phyloP scores from a whole-genome alignment of 129 eudicot species.

The Pittosporum tobira region DNA sequence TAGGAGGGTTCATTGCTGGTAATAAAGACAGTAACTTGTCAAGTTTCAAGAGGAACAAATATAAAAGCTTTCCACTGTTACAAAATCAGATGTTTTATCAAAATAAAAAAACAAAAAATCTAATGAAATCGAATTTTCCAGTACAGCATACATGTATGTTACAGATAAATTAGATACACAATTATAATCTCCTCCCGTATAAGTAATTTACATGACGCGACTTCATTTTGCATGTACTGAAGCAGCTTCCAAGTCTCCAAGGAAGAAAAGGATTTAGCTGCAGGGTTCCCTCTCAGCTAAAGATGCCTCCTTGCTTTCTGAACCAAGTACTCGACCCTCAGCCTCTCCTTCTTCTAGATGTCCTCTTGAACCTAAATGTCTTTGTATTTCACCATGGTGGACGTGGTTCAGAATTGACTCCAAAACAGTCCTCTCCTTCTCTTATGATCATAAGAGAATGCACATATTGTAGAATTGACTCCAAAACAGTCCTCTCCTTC shows the following conservation, averaged over 20 bases:
- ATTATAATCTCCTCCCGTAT: neutral
- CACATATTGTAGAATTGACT: too few species aligned
- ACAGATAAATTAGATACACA: neutral
- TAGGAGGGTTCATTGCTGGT: too few species aligned
- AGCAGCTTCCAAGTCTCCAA: constrained; percentile 85
- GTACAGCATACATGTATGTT: neutral
- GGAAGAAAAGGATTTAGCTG: constrained; percentile 62
- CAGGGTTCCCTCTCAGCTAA: constrained; percentile 25
- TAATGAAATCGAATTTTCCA: neutral
- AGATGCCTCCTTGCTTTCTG: constrained; percentile 17
- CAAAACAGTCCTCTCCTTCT: too few species aligned
- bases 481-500: constrained; percentile 89
- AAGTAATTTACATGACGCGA: constrained; percentile 28
- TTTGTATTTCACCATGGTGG: constrained; percentile 70
- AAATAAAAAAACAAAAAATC: too few species aligned
- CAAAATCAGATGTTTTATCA: too few species aligned
- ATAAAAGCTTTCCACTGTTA: too few species aligned
- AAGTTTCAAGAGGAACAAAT: too few species aligned
- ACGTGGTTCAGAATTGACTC: too few species aligned
- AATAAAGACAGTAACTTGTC: too few species aligned
- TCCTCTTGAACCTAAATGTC: constrained; percentile 59
- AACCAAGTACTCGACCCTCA: neutral
- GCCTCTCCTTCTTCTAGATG: constrained; percentile 9
- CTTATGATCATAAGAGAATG: too few species aligned
- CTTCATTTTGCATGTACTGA: constrained; percentile 54